Percentiles rank a stretch among this genome's conserved stretches.
Evolutionary conservation across 306 rosid genomes (phyloP).

Genomic region (Senna siamea): DNA sequence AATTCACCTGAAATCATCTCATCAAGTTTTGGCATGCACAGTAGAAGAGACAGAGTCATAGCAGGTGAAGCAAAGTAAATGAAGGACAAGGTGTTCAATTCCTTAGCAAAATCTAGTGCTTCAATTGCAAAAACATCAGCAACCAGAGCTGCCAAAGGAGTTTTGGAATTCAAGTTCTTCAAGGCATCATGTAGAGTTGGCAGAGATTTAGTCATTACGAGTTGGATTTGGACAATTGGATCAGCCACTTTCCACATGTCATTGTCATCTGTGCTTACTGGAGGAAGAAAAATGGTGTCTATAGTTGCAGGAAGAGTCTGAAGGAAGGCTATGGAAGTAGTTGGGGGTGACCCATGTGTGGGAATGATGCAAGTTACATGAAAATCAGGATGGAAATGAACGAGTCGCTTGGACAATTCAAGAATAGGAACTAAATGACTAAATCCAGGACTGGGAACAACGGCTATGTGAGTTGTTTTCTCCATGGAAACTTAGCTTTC

Average conservation of each 20-base stretch:
- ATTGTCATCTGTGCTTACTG: constrained; percentile 4
- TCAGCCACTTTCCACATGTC: neutral
- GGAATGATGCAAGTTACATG: constrained; percentile 42
- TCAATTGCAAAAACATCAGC: constrained; percentile 35
- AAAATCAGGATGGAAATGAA: constrained; percentile 23
- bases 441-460: constrained; percentile 28
- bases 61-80: constrained; percentile 38
- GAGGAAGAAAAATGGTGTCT: constrained; percentile 26
- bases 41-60: constrained; percentile 29
- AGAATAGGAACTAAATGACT: constrained; percentile 36
- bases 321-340: constrained; percentile 13
- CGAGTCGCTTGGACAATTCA: constrained; percentile 36
- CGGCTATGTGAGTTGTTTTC: constrained; percentile 18
- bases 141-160: too few species aligned
- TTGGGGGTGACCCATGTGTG: constrained; percentile 14
- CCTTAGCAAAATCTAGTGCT: constrained; percentile 35
- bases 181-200: too few species aligned
- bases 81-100: constrained; percentile 38
- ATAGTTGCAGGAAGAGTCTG: constrained; percentile 33
- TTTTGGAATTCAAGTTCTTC: too few species aligned
- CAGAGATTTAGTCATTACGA: too few species aligned
- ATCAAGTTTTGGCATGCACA: too few species aligned
- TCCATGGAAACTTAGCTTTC: constrained; percentile 17
- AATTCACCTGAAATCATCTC: too few species aligned
- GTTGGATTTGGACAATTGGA: neutral